A percentile compares a stretch with the other conserved stretches of the same genome.
phyloP scores from a whole-genome alignment of 148 eudicot species.

The Cornus florida region DNA sequence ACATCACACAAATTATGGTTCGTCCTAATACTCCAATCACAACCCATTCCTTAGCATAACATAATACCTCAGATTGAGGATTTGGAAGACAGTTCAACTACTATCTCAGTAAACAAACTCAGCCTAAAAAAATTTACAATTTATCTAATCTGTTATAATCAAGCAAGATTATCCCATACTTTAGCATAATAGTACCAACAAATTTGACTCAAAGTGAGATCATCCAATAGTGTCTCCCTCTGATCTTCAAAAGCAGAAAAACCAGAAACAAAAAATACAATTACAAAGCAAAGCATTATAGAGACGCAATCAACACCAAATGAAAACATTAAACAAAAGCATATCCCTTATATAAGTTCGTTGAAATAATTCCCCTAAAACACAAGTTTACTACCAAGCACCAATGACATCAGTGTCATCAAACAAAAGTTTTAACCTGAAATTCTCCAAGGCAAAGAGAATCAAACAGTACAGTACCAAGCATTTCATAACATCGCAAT shows the following conservation, averaged over 20 bases:
- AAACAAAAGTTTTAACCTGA: background rate
- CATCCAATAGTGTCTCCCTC: background rate
- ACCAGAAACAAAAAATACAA: background rate
- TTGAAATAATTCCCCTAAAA: background rate
- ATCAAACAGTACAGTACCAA: background rate
- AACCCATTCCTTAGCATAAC: too few relatives aligned
- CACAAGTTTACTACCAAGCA: background rate
- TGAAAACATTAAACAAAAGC: background rate
- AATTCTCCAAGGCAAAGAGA: constrained; percentile 5
- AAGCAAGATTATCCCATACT: too few relatives aligned
- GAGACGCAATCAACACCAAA: background rate
- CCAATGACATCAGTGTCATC: background rate
- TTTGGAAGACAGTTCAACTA: too few relatives aligned
- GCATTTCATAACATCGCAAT: background rate
- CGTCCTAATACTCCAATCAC: too few relatives aligned
- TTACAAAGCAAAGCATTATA: background rate
- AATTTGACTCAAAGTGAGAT: too few relatives aligned
- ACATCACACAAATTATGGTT: too few relatives aligned
- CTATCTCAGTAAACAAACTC: too few relatives aligned
- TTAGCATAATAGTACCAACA: too few relatives aligned
- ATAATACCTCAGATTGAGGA: too few relatives aligned
- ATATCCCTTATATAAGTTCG: background rate
- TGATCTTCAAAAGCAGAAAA: background rate
- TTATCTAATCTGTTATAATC: too few relatives aligned
- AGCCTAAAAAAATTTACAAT: too few relatives aligned